Evolutionary conservation across 208 protist genomes (phyloP).

Genomic region (Crithidia acanthocephali): DNA sequence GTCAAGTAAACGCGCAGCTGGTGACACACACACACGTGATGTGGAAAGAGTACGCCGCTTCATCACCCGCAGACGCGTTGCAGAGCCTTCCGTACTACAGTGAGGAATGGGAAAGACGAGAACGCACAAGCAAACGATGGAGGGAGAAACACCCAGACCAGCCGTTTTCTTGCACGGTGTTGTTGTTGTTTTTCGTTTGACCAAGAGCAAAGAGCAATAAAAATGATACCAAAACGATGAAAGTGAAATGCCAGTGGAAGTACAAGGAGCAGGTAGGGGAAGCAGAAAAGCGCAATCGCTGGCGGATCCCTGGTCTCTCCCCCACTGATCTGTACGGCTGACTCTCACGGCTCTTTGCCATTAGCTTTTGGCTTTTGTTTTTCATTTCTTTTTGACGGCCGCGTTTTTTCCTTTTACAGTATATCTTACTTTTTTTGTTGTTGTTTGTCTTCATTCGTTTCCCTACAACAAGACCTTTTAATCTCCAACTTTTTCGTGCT

Average conservation of each 20-base stretch:
- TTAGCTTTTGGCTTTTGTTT: neutral
- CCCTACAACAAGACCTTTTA: conserved; percentile 30
- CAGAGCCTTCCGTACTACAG: no score
- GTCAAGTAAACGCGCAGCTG: no score
- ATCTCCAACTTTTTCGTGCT: conserved; percentile 3
- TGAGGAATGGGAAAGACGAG: no score
- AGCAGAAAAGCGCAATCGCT: conserved; percentile 2
- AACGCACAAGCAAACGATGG: no score
- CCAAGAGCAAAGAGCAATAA: conserved; percentile 11
- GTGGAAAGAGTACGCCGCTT: no score
- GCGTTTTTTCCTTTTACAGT: conserved; percentile 9
- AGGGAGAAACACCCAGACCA: no score
- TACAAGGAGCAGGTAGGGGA: conserved; percentile 4
- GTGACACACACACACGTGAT: no score
- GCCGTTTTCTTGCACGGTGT: no score
- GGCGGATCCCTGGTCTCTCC: neutral
- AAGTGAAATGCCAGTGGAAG: conserved; percentile 10
- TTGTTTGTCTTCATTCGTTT: conserved; percentile 22
- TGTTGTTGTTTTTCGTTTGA: no score
- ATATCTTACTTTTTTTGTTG: conserved; percentile 13
- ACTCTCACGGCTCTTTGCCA: neutral
- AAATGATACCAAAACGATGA: conserved; percentile 10
- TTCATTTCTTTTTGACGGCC: conserved; percentile 23
- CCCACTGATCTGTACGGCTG: neutral
- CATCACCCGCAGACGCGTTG: no score